Evolutionary conservation across 2,329 filamentous ascomycete genomes (phyloP).

Genomic region (Colletotrichum sp.): DNA sequence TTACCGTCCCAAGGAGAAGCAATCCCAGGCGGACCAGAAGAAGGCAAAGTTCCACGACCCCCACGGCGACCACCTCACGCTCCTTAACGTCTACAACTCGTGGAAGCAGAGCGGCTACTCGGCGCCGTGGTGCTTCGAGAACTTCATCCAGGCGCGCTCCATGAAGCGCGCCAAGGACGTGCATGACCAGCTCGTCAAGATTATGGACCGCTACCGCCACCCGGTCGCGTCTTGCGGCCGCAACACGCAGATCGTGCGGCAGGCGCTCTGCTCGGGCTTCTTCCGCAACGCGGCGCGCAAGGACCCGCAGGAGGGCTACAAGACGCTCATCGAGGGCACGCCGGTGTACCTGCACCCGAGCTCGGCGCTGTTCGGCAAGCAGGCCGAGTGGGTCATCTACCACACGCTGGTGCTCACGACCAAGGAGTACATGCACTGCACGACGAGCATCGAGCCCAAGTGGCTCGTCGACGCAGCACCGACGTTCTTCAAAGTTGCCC

Average conservation of each 20-base stretch:
- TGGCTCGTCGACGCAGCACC: constrained; percentile 96
- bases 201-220: constrained; percentile 92
- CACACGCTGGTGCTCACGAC: constrained; percentile 90
- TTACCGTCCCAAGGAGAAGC: constrained; percentile 97
- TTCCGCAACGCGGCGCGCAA: constrained; percentile 96
- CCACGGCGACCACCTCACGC: constrained; percentile 89
- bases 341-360: constrained; percentile 94
- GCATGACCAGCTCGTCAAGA: constrained; percentile 87
- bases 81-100: constrained; percentile 96
- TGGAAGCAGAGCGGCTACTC: constrained; percentile 88
- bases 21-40: constrained; percentile 94
- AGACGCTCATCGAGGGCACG: constrained; percentile 94
- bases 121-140: constrained; percentile 94
- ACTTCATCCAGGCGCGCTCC: constrained; percentile 91
- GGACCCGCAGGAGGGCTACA: constrained; percentile 95
- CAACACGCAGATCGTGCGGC: constrained; percentile 84
- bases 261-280: constrained; percentile 90
- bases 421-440: constrained; percentile 98
- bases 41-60: constrained; percentile 98
- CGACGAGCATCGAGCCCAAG: constrained; percentile 92
- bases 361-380: constrained; percentile 92
- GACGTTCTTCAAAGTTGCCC: constrained; percentile 97
- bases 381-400: constrained; percentile 95
- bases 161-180: constrained; percentile 93
- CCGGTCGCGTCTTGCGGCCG: constrained; percentile 83